Conservation (phyloP, 2,329 filamentous ascomycete species). For the Rhynchosporium agropyri region DNA sequence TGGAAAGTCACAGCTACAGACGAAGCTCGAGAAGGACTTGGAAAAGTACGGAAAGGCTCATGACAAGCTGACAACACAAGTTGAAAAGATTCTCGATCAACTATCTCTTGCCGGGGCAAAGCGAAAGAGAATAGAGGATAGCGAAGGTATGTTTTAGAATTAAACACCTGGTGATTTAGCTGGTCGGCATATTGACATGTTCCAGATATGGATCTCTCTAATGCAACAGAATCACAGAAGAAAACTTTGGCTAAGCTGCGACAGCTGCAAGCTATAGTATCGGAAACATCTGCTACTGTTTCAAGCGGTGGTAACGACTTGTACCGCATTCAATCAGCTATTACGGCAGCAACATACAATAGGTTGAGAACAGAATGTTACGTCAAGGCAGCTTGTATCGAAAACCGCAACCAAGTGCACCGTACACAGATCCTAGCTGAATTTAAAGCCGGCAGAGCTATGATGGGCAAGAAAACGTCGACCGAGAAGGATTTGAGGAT, state of each 20-base stretch:
- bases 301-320: too few species aligned
- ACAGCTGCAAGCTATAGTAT: too few species aligned
- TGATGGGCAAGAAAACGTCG: too few species aligned
- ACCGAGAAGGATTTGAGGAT: too few species aligned
- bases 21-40: neutral
- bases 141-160: neutral
- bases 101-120: neutral
- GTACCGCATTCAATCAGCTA: too few species aligned
- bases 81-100: neutral
- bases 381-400: constrained; percentile 20
- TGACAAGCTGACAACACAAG: neutral
- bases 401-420: constrained; percentile 21
- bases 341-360: too few species aligned
- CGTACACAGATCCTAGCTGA: neutral
- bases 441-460: constrained; percentile 2
- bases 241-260: too few species aligned
- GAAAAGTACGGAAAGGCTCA: neutral
- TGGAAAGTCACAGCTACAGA: neutral
- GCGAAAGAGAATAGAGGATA: constrained; percentile 2
- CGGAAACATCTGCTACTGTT: too few species aligned
- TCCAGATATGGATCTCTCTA: neutral
- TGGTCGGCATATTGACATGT: neutral
- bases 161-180: neutral
- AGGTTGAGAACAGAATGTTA: neutral
- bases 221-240: neutral